Conservation (phyloP, 768 basidiomycete species). For the Lepiota subincarnata region DNA sequence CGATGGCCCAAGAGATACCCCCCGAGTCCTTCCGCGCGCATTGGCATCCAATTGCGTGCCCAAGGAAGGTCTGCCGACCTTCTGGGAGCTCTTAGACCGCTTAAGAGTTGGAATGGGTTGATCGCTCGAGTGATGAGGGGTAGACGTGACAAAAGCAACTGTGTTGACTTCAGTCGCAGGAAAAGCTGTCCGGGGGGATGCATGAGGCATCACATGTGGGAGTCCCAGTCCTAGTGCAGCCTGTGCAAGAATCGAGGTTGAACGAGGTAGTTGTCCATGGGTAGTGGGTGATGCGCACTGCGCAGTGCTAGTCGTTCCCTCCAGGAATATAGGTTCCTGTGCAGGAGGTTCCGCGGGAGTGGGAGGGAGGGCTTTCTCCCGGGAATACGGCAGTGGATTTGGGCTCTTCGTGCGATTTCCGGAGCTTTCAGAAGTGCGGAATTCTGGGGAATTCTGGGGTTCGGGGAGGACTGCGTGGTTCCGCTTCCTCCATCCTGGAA, state of each 20-base stretch:
- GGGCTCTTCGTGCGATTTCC: slow-evolving; percentile 1
- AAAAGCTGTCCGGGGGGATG: slow-evolving; percentile 36
- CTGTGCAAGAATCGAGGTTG: slow-evolving; percentile 45
- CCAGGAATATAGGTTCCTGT: neutral
- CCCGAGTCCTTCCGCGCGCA: slow-evolving; percentile 39
- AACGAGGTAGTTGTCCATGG: slow-evolving; percentile 14
- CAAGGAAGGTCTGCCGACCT: slow-evolving; percentile 10
- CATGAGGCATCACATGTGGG: slow-evolving; percentile 40
- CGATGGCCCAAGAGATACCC: slow-evolving; percentile 53
- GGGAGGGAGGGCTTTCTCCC: slow-evolving; percentile 21
- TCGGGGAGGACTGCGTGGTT: slow-evolving; percentile 25
- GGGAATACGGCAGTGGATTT: neutral
- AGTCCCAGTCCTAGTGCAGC: slow-evolving; percentile 57
- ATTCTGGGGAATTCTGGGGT: slow-evolving; percentile 7
- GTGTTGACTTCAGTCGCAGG: slow-evolving; percentile 45
- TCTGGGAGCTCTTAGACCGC: slow-evolving; percentile 52
- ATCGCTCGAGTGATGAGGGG: slow-evolving; percentile 17
- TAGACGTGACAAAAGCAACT: slow-evolving; percentile 36
- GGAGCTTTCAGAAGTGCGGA: slow-evolving; percentile 10
- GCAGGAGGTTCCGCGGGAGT: slow-evolving; percentile 13
- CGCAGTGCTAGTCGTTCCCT: neutral
- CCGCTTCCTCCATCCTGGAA: slow-evolving; percentile 62
- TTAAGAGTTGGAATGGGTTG: slow-evolving; percentile 29
- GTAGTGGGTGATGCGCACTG: neutral
- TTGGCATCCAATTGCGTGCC: slow-evolving; percentile 15